These are phyloP conservation scores for Brassica hybrid DNA, from an alignment of 441 rosid species.

Conservation along the genomic window DNA sequence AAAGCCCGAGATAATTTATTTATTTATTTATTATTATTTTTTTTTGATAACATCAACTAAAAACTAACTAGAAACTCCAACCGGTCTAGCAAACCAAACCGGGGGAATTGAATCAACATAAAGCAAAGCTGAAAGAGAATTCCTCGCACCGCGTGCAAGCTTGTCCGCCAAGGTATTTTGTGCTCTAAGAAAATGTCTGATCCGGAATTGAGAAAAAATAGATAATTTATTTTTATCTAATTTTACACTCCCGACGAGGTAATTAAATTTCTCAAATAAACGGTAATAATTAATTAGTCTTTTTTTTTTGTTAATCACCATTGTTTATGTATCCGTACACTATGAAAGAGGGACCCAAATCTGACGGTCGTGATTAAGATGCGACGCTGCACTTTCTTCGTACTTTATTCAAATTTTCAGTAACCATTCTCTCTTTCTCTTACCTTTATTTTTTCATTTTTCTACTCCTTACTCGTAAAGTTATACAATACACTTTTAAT, in stretches of 20 bases:
- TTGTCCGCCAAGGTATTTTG: too few relatives aligned
- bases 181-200: too few relatives aligned
- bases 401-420: slow-evolving; percentile 41
- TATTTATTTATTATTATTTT: too few relatives aligned
- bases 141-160: too few relatives aligned
- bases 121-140: too few relatives aligned
- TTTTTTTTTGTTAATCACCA: neutral
- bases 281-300: neutral
- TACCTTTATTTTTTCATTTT: slow-evolving; percentile 12
- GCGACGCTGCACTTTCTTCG: slow-evolving; percentile 53
- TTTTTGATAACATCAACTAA: too few relatives aligned
- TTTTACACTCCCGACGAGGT: slow-evolving; percentile 28
- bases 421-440: slow-evolving; percentile 26
- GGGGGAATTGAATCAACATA: too few relatives aligned
- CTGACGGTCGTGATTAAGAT: slow-evolving; percentile 67
- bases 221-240: neutral
- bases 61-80: too few relatives aligned
- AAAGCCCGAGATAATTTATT: slow-evolving; percentile 12
- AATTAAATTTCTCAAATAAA: neutral
- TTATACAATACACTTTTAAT: slow-evolving; percentile 17
- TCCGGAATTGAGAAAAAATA: too few relatives aligned
- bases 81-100: too few relatives aligned
- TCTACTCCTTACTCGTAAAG: slow-evolving; percentile 31
- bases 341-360: slow-evolving; percentile 46
- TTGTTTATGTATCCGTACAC: slow-evolving; percentile 51